These are phyloP conservation scores for Excoecaria cochinchinensis DNA, from an alignment of 345 rosid species.

Conservation along the genomic window DNA sequence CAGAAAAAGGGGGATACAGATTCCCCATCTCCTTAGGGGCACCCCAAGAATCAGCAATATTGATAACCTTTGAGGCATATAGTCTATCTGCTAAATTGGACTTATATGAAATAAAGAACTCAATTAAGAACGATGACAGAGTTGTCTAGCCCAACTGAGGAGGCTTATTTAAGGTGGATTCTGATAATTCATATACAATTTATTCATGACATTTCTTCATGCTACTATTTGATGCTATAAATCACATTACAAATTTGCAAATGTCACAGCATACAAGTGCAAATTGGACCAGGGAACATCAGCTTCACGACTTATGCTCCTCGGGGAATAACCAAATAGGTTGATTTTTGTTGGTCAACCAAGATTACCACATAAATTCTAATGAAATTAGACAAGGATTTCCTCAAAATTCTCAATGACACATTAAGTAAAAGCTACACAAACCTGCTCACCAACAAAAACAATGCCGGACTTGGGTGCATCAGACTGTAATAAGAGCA, in stretches of 20 bases:
- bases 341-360: not conserved
- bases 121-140: not conserved
- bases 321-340: too few species aligned
- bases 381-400: not conserved
- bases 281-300: not conserved
- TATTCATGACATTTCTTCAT: not conserved
- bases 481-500: slow-evolving; percentile 58
- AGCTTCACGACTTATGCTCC: not conserved
- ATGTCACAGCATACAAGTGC: not conserved
- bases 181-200: not conserved
- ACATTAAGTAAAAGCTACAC: slow-evolving; percentile 15
- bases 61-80: not conserved
- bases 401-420: not conserved
- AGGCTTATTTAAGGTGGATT: not conserved
- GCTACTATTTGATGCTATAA: not conserved
- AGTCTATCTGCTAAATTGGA: not conserved
- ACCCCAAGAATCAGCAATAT: too few species aligned
- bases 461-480: slow-evolving; percentile 66
- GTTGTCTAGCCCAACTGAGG: not conserved
- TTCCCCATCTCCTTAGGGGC: too few species aligned
- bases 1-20: too few species aligned
- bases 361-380: not conserved
- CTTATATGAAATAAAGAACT: not conserved
- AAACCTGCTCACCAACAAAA: slow-evolving; percentile 86
- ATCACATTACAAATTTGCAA: not conserved